phyloP scores from a whole-genome alignment of 2,329 filamentous ascomycete genomes.

The Fusarium solani-melongenae region DNA sequence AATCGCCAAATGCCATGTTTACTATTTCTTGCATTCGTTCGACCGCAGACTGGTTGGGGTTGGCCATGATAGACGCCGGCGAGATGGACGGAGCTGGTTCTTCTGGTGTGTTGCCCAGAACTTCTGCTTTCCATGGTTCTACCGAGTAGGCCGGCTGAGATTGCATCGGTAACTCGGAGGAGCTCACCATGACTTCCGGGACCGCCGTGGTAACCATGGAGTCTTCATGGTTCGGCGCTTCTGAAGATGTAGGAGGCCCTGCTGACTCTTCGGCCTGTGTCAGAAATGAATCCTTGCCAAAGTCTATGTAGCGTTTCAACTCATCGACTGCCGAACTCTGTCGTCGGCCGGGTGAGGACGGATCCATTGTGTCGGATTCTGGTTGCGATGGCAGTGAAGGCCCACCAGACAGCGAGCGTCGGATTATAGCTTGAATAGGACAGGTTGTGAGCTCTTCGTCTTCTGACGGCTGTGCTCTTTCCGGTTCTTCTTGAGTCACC shows the following conservation, averaged over 20 bases:
- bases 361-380: conserved; percentile 27
- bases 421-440: neutral
- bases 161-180: conserved; percentile 25
- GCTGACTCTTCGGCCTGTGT: conserved; percentile 18
- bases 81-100: conserved; percentile 40
- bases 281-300: conserved; percentile 28
- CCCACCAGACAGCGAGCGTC: neutral
- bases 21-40: conserved; percentile 36
- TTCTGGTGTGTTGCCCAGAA: conserved; percentile 33
- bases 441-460: neutral
- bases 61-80: conserved; percentile 42
- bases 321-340: conserved; percentile 38
- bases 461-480: neutral
- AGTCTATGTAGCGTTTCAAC: conserved; percentile 38
- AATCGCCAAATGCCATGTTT: conserved; percentile 28
- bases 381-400: neutral
- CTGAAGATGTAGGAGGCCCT: conserved; percentile 3
- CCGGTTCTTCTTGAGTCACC: conserved; percentile 41
- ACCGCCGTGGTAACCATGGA: neutral
- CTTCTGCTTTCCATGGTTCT: conserved; percentile 42
- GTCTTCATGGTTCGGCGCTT: neutral
- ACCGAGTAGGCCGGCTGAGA: conserved; percentile 32
- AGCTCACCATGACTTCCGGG: conserved; percentile 25
- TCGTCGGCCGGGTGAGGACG: conserved; percentile 17
- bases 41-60: conserved; percentile 32